Conservation (phyloP, 805 yeast species). For the Hanseniaspora valbyensis region DNA sequence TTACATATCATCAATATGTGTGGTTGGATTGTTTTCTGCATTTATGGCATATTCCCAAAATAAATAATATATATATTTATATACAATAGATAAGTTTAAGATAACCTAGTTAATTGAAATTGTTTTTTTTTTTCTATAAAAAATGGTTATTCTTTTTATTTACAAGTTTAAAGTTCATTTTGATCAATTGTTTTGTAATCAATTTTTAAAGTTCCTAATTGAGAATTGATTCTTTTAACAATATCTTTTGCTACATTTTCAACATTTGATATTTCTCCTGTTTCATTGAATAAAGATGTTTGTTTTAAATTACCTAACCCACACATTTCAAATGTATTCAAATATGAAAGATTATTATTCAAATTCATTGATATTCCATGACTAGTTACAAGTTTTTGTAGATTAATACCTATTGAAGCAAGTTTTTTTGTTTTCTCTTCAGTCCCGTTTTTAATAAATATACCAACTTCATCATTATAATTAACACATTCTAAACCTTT, state of each 20-base stretch:
- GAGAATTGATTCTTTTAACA: slow-evolving; percentile 35
- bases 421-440: slow-evolving; percentile 67
- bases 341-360: slow-evolving; percentile 55
- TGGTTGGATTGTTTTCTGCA: slow-evolving; percentile 14
- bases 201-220: slow-evolving; percentile 31
- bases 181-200: slow-evolving; percentile 31
- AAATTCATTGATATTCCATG: slow-evolving; percentile 85
- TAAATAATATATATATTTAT: neutral
- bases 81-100: neutral
- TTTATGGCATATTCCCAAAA: slow-evolving; percentile 16
- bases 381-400: slow-evolving; percentile 71
- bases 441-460: slow-evolving; percentile 42
- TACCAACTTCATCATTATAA: slow-evolving; percentile 29
- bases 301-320: slow-evolving; percentile 61
- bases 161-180: neutral
- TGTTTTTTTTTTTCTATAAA: neutral
- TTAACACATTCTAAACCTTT: slow-evolving; percentile 48
- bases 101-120: neutral
- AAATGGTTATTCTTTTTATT: neutral
- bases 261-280: slow-evolving; percentile 21
- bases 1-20: slow-evolving; percentile 15
- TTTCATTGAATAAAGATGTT: slow-evolving; percentile 35
- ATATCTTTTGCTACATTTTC: slow-evolving; percentile 35
- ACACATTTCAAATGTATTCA: slow-evolving; percentile 71
- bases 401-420: slow-evolving; percentile 82